Evolutionary conservation across 805 yeast species (phyloP).

Genomic region (Myxozyma neglecta): DNA sequence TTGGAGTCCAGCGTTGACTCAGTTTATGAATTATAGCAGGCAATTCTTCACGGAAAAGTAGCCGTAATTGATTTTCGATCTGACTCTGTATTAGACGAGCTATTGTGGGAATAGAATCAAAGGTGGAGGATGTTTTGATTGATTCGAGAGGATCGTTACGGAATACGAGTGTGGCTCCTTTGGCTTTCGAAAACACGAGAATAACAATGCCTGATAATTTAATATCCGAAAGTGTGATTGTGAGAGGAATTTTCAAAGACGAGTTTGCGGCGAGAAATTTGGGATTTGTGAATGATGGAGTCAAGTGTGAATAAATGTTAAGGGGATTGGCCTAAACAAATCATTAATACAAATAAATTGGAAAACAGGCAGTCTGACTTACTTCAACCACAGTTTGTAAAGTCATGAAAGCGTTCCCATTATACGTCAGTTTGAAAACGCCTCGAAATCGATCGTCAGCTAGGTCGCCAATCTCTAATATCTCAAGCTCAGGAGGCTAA

Average conservation of each 20-base stretch:
- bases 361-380: neutral
- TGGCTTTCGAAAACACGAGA: conserved; percentile 75
- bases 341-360: neutral
- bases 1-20: conserved; percentile 62
- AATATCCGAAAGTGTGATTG: conserved; percentile 69
- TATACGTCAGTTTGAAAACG: conserved; percentile 72
- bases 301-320: conserved; percentile 54
- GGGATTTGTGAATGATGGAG: conserved; percentile 62
- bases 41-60: conserved; percentile 76
- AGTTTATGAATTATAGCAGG: conserved; percentile 78
- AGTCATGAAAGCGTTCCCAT: conserved; percentile 74
- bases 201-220: conserved; percentile 77
- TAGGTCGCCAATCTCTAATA: conserved; percentile 78
- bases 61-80: conserved; percentile 77
- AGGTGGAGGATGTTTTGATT: conserved; percentile 80
- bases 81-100: conserved; percentile 81
- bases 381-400: conserved; percentile 64
- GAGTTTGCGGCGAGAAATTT: conserved; percentile 63
- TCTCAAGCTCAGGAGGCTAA: conserved; percentile 66
- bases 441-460: conserved; percentile 77
- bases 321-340: conserved; percentile 66
- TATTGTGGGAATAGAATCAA: conserved; percentile 78
- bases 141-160: conserved; percentile 85
- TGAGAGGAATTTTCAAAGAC: conserved; percentile 75
- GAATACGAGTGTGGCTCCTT: conserved; percentile 83